These are phyloP conservation scores for Paraphaeosphaeria sporulosa DNA, from an alignment of 2,329 filamentous ascomycete genomes.

Conservation along the genomic window DNA sequence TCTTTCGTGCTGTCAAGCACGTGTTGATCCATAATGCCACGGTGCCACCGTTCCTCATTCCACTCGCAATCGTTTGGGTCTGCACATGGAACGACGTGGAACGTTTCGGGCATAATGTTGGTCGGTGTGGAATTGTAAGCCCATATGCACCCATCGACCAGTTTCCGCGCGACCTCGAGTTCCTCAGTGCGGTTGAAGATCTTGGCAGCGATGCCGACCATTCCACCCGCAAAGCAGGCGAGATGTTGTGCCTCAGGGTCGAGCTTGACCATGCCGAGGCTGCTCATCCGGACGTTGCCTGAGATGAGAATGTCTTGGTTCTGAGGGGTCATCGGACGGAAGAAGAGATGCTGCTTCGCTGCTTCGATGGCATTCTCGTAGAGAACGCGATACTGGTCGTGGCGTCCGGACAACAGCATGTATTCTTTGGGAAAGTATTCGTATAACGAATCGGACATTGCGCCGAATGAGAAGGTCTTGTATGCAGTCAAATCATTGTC, in stretches of 20 bases:
- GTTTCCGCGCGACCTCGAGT: constrained; percentile 57
- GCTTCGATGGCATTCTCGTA: constrained; percentile 73
- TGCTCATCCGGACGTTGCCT: constrained; percentile 59
- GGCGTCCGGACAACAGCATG: constrained; percentile 77
- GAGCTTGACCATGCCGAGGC: constrained; percentile 53
- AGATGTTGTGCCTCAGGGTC: constrained; percentile 59
- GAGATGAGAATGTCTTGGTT: constrained; percentile 77
- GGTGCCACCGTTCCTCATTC: constrained; percentile 54
- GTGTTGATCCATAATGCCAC: constrained; percentile 41
- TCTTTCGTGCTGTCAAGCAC: constrained; percentile 25
- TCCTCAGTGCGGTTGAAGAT: constrained; percentile 61
- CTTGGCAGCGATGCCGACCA: constrained; percentile 61
- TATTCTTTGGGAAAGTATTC: constrained; percentile 71
- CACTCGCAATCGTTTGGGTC: constrained; percentile 52
- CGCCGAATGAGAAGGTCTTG: constrained; percentile 60
- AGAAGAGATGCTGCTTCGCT: constrained; percentile 77
- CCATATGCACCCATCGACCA: constrained; percentile 65
- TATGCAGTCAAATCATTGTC: constrained; percentile 39
- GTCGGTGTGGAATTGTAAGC: constrained; percentile 58
- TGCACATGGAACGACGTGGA: constrained; percentile 53
- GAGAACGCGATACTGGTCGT: constrained; percentile 74
- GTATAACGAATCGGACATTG: constrained; percentile 64
- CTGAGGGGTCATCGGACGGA: constrained; percentile 74
- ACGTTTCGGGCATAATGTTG: constrained; percentile 64
- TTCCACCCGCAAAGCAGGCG: constrained; percentile 63